phyloP scores from a whole-genome alignment of 78 protist species.

The Dictyostelium discoideum region DNA sequence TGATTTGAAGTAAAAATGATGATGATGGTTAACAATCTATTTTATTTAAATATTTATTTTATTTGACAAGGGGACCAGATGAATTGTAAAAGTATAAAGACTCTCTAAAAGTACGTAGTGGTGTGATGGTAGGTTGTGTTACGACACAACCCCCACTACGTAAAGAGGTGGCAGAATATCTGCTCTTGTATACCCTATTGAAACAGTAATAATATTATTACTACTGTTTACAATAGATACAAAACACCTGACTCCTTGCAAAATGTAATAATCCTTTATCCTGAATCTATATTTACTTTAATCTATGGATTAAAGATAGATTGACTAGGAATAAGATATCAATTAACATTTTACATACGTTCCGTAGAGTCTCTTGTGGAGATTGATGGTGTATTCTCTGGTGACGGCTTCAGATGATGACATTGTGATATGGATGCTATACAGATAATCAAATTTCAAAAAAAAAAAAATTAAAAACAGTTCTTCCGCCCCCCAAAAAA shows the following conservation, averaged over 20 bases:
- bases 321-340: neutral
- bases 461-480: neutral
- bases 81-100: neutral
- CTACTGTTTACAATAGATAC: neutral
- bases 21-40: neutral
- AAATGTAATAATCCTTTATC: neutral
- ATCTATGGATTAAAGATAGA: neutral
- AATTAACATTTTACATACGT: conserved; percentile 67
- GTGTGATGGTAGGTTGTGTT: neutral
- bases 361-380: conserved; percentile 91
- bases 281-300: neutral
- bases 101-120: neutral
- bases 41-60: neutral
- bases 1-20: neutral
- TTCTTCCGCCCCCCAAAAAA: neutral
- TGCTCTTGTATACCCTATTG: conserved; percentile 11
- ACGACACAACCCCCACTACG: neutral
- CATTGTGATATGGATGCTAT: conserved; percentile 48
- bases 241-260: conserved; percentile 16
- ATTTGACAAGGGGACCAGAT: neutral
- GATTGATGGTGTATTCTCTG: conserved; percentile 94
- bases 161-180: conserved; percentile 12
- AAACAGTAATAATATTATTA: neutral
- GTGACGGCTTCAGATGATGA: conserved; percentile 69
- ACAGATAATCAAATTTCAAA: neutral